Percentiles rank a stretch among this genome's conserved stretches.
Conservation (phyloP, 352 stramenopile genomes). For the Elongisporangium undulatum region DNA sequence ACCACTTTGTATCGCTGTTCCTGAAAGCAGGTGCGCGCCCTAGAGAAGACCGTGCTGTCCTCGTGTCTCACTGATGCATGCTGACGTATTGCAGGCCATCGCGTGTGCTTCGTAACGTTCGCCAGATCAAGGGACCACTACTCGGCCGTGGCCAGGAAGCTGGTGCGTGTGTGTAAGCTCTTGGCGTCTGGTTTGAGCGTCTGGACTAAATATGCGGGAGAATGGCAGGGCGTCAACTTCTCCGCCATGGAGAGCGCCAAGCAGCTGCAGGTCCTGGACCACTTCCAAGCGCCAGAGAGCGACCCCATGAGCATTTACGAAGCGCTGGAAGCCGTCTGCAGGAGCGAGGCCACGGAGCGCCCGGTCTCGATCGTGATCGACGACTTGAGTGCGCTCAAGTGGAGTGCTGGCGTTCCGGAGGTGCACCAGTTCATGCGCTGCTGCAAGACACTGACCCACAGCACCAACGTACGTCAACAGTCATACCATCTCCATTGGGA, state of each 20-base stretch:
- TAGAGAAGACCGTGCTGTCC: no score
- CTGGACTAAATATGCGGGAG: not conserved
- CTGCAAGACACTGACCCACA: constrained; percentile 53
- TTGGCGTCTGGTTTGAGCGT: not conserved
- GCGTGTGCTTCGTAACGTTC: constrained; percentile 55
- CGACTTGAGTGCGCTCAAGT: constrained; percentile 58
- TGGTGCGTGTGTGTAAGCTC: constrained; percentile 24
- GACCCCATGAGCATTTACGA: constrained; percentile 23
- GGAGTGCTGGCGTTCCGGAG: constrained; percentile 33
- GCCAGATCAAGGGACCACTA: constrained; percentile 55
- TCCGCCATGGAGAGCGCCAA: constrained; percentile 22
- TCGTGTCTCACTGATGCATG: not conserved
- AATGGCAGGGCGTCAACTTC: constrained; percentile 47
- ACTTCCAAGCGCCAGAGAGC: constrained; percentile 12
- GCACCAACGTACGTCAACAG: constrained; percentile 48
- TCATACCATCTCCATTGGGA: no score
- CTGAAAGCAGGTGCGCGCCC: constrained; percentile 46
- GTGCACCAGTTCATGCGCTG: constrained; percentile 57
- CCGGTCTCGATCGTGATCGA: constrained; percentile 57
- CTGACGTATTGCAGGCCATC: constrained; percentile 25
- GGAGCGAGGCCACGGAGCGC: not conserved
- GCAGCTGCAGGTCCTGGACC: constrained; percentile 36
- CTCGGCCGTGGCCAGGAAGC: constrained; percentile 53
- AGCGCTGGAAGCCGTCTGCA: constrained; percentile 13
- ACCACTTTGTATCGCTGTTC: constrained; percentile 70